Evolutionary conservation across 1,284 basidiomycete species (phyloP), one percentile per base, ranked within the genome.

Genomic region (Flammula alnicola): DNA sequence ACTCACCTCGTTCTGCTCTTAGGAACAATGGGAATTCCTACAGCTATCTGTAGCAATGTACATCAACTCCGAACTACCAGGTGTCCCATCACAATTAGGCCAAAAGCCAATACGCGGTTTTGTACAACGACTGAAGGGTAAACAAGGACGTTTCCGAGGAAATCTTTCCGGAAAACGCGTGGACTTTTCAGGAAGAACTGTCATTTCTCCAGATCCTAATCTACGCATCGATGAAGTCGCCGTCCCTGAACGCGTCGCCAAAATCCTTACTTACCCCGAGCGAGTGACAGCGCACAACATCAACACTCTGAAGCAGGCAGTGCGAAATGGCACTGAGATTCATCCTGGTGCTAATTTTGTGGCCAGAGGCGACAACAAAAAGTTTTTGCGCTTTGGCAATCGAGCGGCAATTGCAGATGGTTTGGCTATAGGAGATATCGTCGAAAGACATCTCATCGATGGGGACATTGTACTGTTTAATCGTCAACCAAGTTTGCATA

Each of bases 91-190:
- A 2, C 86, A 89, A 62, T 83, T 84, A 63, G 89, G 90, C 38
- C 85, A 89, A 67, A 95, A 96, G 63, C 95, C 95, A 3, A 95
- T 95, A 59, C 86, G 95, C 52, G 97, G 97, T 11, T 98, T 99
- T 65, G 97, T 98, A 43, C 97, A 99, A 66, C 91, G 97, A 14
- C 77, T 99, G 51, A 99, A 99, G 75, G 97, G 97, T 36, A 99
- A 99, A 69, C 95, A 98, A 70, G 97, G 97, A 63, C 94, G 97
- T 49, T 99, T 99, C 76, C 84, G 97, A 69, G 97, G 97, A 23
- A 99, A 99, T 67, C 78, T 99, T 14, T 98, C 95, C 0, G 97
- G 97, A 55, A 99, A 99, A 71, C 93, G 97, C 71, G 97, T 99
- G 60, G 97, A 99, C 70, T 99, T 99, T 66, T 98, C 95, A 1